Evolutionary conservation across 352 stramenopile genomes (phyloP).

Genomic region (Globisporangium ultimum): DNA sequence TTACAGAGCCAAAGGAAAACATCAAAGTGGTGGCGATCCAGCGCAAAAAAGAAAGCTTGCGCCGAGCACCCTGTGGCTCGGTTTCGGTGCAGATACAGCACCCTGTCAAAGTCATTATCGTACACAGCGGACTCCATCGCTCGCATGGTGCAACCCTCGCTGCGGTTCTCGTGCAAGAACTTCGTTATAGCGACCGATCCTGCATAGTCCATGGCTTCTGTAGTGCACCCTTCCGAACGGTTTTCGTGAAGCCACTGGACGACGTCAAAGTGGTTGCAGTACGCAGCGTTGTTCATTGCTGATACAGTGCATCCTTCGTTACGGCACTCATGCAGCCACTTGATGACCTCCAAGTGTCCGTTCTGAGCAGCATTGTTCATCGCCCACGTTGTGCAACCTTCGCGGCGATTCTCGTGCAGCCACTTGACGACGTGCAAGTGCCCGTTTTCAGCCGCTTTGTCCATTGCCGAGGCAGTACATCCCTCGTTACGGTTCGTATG

Average conservation of each 20-base stretch:
- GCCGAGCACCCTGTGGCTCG: too few relatives aligned
- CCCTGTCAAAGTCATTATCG: too few relatives aligned
- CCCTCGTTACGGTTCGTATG: neutral
- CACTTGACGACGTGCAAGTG: neutral
- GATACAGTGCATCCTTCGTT: conserved; percentile 1
- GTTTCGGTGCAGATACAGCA: too few relatives aligned
- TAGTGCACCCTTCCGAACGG: neutral
- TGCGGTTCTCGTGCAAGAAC: too few relatives aligned
- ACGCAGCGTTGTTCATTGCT: conserved; percentile 2
- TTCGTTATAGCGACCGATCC: neutral
- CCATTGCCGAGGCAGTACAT: neutral
- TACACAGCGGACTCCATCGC: too few relatives aligned
- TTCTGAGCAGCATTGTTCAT: conserved; percentile 4
- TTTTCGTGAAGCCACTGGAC: conserved; percentile 1
- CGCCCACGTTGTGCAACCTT: neutral
- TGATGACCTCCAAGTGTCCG: neutral
- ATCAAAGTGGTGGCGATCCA: neutral
- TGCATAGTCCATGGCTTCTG: neutral
- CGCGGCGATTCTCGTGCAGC: neutral
- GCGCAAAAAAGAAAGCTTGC: too few relatives aligned
- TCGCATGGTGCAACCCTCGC: too few relatives aligned
- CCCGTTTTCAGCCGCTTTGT: neutral
- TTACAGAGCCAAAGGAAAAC: conserved; percentile 2
- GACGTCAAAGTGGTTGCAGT: neutral
- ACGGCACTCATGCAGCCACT: conserved; percentile 1